Evolutionary conservation across 2,329 filamentous ascomycete genomes (phyloP).

Genomic region (Cladosporium halotolerans): DNA sequence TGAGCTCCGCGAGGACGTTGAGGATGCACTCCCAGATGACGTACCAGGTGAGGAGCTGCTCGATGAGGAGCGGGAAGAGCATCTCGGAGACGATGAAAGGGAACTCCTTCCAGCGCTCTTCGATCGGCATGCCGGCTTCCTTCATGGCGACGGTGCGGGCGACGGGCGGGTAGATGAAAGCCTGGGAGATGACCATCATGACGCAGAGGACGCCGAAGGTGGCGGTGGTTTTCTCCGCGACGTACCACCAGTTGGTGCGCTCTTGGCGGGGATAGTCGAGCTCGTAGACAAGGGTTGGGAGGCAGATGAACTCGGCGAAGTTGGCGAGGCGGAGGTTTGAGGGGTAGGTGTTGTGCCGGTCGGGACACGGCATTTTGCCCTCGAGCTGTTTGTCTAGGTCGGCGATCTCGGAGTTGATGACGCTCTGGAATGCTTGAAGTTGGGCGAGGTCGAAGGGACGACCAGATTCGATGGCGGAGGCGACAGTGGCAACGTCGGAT

Average conservation of each 20-base stretch:
- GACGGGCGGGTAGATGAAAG: conserved; percentile 71
- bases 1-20: conserved; percentile 71
- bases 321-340: conserved; percentile 59
- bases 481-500: conserved; percentile 55
- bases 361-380: conserved; percentile 49
- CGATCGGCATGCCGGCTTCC: conserved; percentile 56
- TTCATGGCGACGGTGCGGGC: conserved; percentile 62
- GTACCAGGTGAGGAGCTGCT: conserved; percentile 73
- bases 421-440: conserved; percentile 55
- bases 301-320: conserved; percentile 65
- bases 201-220: conserved; percentile 68
- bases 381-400: conserved; percentile 58
- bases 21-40: conserved; percentile 66
- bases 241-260: conserved; percentile 66
- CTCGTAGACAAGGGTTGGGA: conserved; percentile 75
- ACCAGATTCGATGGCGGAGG: conserved; percentile 55
- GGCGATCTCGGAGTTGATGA: conserved; percentile 62
- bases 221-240: conserved; percentile 63
- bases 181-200: conserved; percentile 73
- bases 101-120: conserved; percentile 58
- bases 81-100: conserved; percentile 71
- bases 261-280: conserved; percentile 69
- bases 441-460: conserved; percentile 57
- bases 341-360: conserved; percentile 53
- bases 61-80: conserved; percentile 71